Evolutionary conservation across 163 green algal genomes (phyloP), one percentile per base, ranked within the genome.

Genomic region (Scenedesmus sp.): DNA sequence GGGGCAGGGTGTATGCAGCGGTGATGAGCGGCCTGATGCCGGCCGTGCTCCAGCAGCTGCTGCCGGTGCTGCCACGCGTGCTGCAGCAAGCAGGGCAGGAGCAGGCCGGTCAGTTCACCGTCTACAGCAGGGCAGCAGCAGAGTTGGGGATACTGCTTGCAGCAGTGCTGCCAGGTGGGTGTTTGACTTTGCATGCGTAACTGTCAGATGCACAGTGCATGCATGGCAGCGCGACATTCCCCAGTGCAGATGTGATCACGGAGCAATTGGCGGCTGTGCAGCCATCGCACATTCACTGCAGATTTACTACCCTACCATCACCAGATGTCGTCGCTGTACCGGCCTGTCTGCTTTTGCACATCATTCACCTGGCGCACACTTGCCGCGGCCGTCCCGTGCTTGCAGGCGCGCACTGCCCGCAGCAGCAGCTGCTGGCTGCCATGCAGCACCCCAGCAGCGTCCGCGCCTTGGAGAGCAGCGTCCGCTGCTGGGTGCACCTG

Each of bases 51-150:
- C 37, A 44, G 73, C 73, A 82, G 73, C 73, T 82, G 35, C 73
- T 82, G 73, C 73, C 73, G 20, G 73, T 82, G 73, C 73, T 82
- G 73, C 35, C 73, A 12, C 73, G 73, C n/a, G 73, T 82, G 73
- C 35, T 51, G 33, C 16, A 82, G 73, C 5, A 3, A 30, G 65
- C 30, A 6, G 30, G 5, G 1, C 4, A 37, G 7, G 30, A 70
- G 65, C 65, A 76, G 30, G 30, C 22, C 20, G 15, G 20, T 33
- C 2, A n/a, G 22, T 20, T 22, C 7, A 70, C n/a, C n/a, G 56
- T 2, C 56, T 70, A 76, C 65, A 76, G 7, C 9, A 37, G 22
- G 56, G 56, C 56, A 22, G 56, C 56, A 70, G 56, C 56, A 70
- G 56, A 70, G 56, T n/a, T 70, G 56, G 56, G 56, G 20, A n/a